Evolutionary conservation across 768 basidiomycete genomes (phyloP).

Genomic region (Amanita inopinata): DNA sequence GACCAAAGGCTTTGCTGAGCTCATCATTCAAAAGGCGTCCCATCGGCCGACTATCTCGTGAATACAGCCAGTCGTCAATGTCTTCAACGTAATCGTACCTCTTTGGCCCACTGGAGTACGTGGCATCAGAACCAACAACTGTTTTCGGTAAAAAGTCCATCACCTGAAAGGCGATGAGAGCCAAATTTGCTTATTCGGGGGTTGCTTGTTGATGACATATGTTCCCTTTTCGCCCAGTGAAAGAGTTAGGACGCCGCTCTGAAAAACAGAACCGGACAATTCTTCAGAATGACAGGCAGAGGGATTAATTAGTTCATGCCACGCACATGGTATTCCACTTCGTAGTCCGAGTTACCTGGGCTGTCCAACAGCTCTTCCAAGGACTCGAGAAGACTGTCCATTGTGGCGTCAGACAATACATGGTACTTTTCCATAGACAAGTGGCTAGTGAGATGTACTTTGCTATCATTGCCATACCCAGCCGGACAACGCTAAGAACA

Average conservation of each 20-base stretch:
- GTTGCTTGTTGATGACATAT: constrained; percentile 96
- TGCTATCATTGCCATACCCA: constrained; percentile 17
- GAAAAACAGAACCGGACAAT: constrained; percentile 7
- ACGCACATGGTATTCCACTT: constrained; percentile 85
- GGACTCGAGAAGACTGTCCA: constrained; percentile 66
- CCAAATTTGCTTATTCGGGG: constrained; percentile 97
- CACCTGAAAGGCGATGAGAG: constrained; percentile 83
- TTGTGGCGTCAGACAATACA: constrained; percentile 59
- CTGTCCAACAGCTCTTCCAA: constrained; percentile 67
- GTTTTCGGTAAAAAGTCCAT: constrained; percentile 12
- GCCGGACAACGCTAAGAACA: background rate
- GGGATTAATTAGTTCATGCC: too few species aligned
- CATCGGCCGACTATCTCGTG: constrained; percentile 54
- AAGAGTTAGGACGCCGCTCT: constrained; percentile 91
- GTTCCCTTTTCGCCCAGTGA: constrained; percentile 68
- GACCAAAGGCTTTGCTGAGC: constrained; percentile 30
- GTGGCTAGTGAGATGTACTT: constrained; percentile 22
- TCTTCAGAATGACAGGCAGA: too few species aligned
- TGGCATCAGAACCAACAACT: background rate
- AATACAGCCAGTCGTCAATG: constrained; percentile 64
- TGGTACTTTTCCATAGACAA: constrained; percentile 65
- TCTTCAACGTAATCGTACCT: constrained; percentile 69
- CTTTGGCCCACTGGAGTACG: constrained; percentile 68
- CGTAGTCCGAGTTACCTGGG: constrained; percentile 43
- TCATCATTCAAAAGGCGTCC: constrained; percentile 60